phyloP scores from a whole-genome alignment of 2,329 filamentous ascomycete species.

The Alternaria alternata region DNA sequence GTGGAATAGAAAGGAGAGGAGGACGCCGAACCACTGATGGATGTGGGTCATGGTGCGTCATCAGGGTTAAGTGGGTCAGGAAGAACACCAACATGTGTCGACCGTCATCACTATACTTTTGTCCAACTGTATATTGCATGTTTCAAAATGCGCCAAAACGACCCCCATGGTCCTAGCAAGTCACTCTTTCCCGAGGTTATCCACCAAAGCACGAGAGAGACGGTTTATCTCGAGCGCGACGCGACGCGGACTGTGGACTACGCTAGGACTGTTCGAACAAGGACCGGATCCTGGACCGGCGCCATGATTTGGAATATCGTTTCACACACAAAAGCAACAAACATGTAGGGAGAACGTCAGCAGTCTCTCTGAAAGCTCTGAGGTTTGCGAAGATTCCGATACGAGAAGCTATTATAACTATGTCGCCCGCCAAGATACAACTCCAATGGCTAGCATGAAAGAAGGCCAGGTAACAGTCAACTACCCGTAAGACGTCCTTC shows the following conservation, averaged over 20 bases:
- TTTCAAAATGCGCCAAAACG: neutral
- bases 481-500: too few relatives aligned
- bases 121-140: neutral
- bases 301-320: neutral
- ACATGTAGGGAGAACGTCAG: neutral
- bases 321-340: neutral
- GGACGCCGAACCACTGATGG: neutral
- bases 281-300: neutral
- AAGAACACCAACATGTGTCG: neutral
- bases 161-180: neutral
- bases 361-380: neutral
- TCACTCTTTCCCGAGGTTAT: neutral
- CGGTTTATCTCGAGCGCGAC: neutral
- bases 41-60: slow-evolving; percentile 5
- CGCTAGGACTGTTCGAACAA: neutral
- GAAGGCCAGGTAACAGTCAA: neutral
- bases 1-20: neutral
- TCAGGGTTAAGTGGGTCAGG: neutral
- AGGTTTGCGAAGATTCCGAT: neutral
- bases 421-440: neutral
- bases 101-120: neutral
- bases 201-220: neutral
- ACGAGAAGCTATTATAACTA: neutral
- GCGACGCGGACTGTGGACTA: neutral
- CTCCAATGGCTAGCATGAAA: neutral